Evolutionary conservation across 2,329 filamentous ascomycete species (phyloP).

Genomic region (Fusarium sp.): DNA sequence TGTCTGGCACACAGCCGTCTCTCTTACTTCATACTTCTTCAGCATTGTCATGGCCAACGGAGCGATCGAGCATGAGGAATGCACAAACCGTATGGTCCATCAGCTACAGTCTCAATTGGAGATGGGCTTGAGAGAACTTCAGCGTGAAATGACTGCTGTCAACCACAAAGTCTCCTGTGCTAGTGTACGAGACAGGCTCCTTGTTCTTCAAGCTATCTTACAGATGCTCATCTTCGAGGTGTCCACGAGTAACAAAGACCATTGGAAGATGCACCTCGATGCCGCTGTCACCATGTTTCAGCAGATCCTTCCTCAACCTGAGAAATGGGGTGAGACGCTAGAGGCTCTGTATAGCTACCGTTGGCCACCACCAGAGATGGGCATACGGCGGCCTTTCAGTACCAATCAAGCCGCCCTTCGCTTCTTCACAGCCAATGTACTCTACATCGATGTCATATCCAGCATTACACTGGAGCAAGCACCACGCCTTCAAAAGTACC

Average conservation of each 20-base stretch:
- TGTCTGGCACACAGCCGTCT: slow-evolving; percentile 67
- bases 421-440: slow-evolving; percentile 59
- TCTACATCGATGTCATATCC: slow-evolving; percentile 63
- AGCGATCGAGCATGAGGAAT: slow-evolving; percentile 49
- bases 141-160: slow-evolving; percentile 54
- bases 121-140: slow-evolving; percentile 57
- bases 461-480: slow-evolving; percentile 57
- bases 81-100: slow-evolving; percentile 50
- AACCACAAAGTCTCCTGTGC: slow-evolving; percentile 47
- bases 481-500: slow-evolving; percentile 57
- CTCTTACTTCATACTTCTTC: slow-evolving; percentile 68
- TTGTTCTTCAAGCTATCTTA: slow-evolving; percentile 62
- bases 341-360: slow-evolving; percentile 44
- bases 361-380: slow-evolving; percentile 51
- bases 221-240: slow-evolving; percentile 66
- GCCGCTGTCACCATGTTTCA: slow-evolving; percentile 62
- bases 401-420: slow-evolving; percentile 59
- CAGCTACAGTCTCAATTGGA: slow-evolving; percentile 58
- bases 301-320: slow-evolving; percentile 55
- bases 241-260: slow-evolving; percentile 56
- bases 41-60: slow-evolving; percentile 55
- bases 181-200: slow-evolving; percentile 49
- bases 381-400: slow-evolving; percentile 53
- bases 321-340: slow-evolving; percentile 53
- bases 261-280: slow-evolving; percentile 62